A percentile compares a stretch with the other conserved stretches of the same genome.
These are phyloP conservation scores for Pyrus betulifolia DNA, from an alignment of 306 rosid genomes.

Conservation along the genomic window DNA sequence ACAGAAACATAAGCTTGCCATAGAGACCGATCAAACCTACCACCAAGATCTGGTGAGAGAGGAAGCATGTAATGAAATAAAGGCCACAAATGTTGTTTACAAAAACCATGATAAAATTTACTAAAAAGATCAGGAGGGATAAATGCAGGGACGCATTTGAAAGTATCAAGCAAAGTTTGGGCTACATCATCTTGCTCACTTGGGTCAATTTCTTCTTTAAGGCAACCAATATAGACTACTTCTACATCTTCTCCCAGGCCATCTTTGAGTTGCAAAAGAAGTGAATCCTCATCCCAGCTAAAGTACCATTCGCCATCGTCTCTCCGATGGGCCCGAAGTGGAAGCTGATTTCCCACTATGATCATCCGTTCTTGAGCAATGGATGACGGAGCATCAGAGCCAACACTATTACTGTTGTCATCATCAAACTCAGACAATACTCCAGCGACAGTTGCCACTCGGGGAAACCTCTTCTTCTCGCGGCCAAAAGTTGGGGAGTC, in stretches of 20 bases:
- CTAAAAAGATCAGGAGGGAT: slow-evolving; percentile 68
- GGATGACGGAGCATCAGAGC: slow-evolving; percentile 77
- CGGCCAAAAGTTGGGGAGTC: slow-evolving; percentile 53
- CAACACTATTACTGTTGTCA: slow-evolving; percentile 51
- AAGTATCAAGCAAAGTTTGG: slow-evolving; percentile 61
- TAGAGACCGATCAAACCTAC: slow-evolving; percentile 66
- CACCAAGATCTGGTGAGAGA: slow-evolving; percentile 76
- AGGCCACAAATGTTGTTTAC: slow-evolving; percentile 87
- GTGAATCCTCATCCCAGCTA: slow-evolving; percentile 85
- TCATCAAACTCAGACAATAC: slow-evolving; percentile 78
- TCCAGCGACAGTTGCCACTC: slow-evolving; percentile 80
- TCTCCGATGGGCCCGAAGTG: slow-evolving; percentile 38
- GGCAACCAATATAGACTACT: slow-evolving; percentile 73
- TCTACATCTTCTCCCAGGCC: slow-evolving; percentile 84
- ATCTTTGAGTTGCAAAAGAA: slow-evolving; percentile 82
- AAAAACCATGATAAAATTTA: slow-evolving; percentile 87
- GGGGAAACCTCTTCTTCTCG: slow-evolving; percentile 71
- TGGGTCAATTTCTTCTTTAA: slow-evolving; percentile 61
- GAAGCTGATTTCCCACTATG: slow-evolving; percentile 86
- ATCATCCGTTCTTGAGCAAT: slow-evolving; percentile 73
- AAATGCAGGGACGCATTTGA: slow-evolving; percentile 78
- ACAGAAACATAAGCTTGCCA: slow-evolving; percentile 93
- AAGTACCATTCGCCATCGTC: slow-evolving; percentile 59
- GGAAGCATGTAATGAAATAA: slow-evolving; percentile 93
- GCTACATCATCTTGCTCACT: slow-evolving; percentile 82